A percentile compares a stretch with the other conserved stretches of the same genome.
These are phyloP conservation scores for Sutorius eximius DNA, from an alignment of 1,284 basidiomycete genomes.

Conservation along the genomic window DNA sequence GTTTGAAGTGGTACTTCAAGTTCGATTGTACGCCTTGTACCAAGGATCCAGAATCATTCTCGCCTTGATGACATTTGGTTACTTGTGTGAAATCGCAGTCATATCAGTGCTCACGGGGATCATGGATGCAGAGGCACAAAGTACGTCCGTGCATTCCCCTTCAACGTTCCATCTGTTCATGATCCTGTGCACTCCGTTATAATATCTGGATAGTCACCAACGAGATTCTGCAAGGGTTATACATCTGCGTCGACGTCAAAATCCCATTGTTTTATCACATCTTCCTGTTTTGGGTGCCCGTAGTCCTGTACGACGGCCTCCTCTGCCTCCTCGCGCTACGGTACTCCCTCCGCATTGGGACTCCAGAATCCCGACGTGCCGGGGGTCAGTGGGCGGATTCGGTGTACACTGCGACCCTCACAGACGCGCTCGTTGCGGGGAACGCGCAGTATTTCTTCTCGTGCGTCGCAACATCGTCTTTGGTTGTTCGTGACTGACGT, in stretches of 20 bases:
- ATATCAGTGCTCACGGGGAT: background rate
- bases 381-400: background rate
- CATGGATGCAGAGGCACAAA: background rate
- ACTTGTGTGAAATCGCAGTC: constrained; percentile 9
- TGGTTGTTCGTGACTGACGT: no score
- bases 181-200: no score
- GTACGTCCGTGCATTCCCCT: constrained; percentile 2
- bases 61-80: constrained; percentile 7
- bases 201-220: constrained; percentile 14
- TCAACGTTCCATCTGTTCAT: no score
- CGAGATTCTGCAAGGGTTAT: constrained; percentile 2
- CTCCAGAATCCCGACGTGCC: background rate
- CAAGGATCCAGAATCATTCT: constrained; percentile 9
- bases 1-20: constrained; percentile 14
- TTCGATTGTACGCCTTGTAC: constrained; percentile 22
- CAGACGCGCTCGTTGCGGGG: constrained; percentile 12
- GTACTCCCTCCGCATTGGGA: constrained; percentile 10
- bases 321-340: constrained; percentile 19
- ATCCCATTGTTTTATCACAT: constrained; percentile 8
- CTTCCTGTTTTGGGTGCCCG: constrained; percentile 19
- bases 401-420: background rate
- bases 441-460: constrained; percentile 20
- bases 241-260: constrained; percentile 12
- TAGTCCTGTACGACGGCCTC: constrained; percentile 10
- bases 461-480: constrained; percentile 2